Evolutionary conservation across 352 stramenopile species (phyloP).

Genomic region (Aphanomyces stellatus): DNA sequence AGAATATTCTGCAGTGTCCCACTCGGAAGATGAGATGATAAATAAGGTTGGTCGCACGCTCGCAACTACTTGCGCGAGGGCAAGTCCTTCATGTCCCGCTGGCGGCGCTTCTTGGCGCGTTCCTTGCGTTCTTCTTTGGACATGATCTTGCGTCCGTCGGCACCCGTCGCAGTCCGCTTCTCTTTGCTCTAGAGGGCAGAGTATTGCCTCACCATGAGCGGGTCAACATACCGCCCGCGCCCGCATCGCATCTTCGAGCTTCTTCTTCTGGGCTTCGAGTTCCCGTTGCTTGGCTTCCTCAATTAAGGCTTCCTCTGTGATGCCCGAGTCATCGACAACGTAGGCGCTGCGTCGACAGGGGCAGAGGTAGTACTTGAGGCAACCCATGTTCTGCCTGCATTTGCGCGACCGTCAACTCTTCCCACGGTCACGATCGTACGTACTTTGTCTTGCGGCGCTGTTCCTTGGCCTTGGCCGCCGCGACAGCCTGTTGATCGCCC

Average conservation of each 20-base stretch:
- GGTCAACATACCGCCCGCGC: constrained; percentile 2
- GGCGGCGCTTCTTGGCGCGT: constrained; percentile 43
- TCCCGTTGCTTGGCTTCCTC: constrained; percentile 32
- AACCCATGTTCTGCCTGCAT: constrained; percentile 51
- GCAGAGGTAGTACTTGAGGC: constrained; percentile 53
- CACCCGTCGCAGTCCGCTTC: constrained; percentile 38
- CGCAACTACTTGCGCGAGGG: no score
- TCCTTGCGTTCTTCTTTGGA: constrained; percentile 60
- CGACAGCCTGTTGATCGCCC: constrained; percentile 25
- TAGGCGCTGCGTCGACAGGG: constrained; percentile 49
- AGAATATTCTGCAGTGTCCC: no score
- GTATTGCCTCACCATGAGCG: not conserved
- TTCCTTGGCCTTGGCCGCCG: constrained; percentile 20
- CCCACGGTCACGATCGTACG: not conserved
- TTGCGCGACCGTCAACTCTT: constrained; percentile 20
- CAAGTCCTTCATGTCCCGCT: constrained; percentile 61
- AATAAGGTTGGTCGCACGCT: no score
- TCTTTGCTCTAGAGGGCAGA: constrained; percentile 19
- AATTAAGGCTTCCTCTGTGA: constrained; percentile 22
- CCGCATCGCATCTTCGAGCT: constrained; percentile 23
- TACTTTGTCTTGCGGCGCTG: constrained; percentile 16
- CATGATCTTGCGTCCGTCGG: constrained; percentile 47
- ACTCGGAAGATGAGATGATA: no score
- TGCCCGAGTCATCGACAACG: constrained; percentile 33
- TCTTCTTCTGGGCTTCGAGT: constrained; percentile 26